Evolutionary conservation across 495 filamentous ascomycete genomes (phyloP).

Genomic region (Xylaria venustula): DNA sequence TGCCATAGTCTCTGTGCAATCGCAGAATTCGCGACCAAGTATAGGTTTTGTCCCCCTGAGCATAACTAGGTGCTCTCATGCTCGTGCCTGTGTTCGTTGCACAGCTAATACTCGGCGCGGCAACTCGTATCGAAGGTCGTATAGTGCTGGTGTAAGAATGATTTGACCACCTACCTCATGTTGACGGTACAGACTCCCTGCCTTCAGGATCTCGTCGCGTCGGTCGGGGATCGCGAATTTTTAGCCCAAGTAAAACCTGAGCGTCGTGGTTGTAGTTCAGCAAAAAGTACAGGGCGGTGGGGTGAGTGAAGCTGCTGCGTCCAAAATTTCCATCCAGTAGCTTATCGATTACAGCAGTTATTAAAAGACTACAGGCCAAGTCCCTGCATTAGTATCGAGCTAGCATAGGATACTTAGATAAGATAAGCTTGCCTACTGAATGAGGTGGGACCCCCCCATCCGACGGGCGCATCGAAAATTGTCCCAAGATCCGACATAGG

Average conservation of each 20-base stretch:
- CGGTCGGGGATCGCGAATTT: constrained; percentile 10
- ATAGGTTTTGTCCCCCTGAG: neutral
- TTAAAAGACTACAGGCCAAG: neutral
- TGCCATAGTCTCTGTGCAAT: neutral
- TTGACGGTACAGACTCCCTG: constrained; percentile 21
- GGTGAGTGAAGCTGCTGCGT: constrained; percentile 2
- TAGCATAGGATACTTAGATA: neutral
- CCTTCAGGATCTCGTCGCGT: constrained; percentile 1
- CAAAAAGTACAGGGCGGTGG: constrained; percentile 6
- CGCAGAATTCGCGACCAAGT: neutral
- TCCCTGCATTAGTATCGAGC: neutral
- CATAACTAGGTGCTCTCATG: neutral
- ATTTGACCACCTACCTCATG: constrained; percentile 36
- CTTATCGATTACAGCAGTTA: constrained; percentile 10
- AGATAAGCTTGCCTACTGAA: neutral
- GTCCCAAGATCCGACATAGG: neutral
- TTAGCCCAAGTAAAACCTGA: constrained; percentile 9
- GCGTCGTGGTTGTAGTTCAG: constrained; percentile 4
- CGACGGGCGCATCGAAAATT: constrained; percentile 5
- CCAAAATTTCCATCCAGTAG: constrained; percentile 11
- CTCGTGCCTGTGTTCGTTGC: neutral
- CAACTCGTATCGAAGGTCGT: neutral
- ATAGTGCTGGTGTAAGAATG: neutral
- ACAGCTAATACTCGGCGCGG: neutral
- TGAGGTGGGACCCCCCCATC: neutral